phyloP scores from a whole-genome alignment of 345 rosid species.

The Microcos paniculata region DNA sequence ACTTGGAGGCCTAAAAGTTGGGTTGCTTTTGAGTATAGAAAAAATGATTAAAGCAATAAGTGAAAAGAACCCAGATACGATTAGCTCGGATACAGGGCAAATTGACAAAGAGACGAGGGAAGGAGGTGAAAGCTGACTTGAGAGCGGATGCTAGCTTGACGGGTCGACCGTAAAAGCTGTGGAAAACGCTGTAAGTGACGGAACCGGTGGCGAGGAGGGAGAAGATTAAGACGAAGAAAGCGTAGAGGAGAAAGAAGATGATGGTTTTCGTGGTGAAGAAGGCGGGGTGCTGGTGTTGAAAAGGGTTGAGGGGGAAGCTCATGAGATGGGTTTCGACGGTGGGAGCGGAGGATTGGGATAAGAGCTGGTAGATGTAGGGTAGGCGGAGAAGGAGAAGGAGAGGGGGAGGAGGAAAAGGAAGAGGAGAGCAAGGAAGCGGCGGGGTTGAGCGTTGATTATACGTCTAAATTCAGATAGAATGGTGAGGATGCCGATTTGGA shows the following conservation, averaged over 20 bases:
- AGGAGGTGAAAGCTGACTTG: conserved; percentile 49
- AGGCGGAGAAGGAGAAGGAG: conserved; percentile 52
- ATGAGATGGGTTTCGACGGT: conserved; percentile 30
- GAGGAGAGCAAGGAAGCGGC: conserved; percentile 88
- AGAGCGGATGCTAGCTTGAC: conserved; percentile 60
- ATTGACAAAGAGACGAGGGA: conserved; percentile 52
- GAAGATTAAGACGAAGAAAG: conserved; percentile 32
- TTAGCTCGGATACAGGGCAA: conserved; percentile 18
- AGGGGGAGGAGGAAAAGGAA: conserved; percentile 75
- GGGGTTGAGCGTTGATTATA: conserved; percentile 62
- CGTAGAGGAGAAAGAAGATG: conserved; percentile 27
- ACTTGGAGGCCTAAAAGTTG: conserved; percentile 28
- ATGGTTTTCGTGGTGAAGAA: conserved; percentile 5
- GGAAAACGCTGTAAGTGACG: conserved; percentile 59
- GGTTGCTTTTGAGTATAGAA: conserved; percentile 22
- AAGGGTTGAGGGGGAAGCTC: conserved; percentile 16
- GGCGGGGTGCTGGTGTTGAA: conserved; percentile 3
- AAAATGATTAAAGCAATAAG: conserved; percentile 28
- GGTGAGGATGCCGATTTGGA: conserved; percentile 29
- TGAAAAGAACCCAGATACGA: conserved; percentile 26
- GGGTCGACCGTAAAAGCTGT: conserved; percentile 83
- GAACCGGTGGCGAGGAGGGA: conserved; percentile 52
- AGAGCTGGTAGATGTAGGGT: conserved; percentile 51
- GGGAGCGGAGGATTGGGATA: conserved; percentile 32
- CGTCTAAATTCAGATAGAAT: conserved; percentile 57